Conservation (phyloP, 345 rosid species). For the Mallotus nudiflorus region DNA sequence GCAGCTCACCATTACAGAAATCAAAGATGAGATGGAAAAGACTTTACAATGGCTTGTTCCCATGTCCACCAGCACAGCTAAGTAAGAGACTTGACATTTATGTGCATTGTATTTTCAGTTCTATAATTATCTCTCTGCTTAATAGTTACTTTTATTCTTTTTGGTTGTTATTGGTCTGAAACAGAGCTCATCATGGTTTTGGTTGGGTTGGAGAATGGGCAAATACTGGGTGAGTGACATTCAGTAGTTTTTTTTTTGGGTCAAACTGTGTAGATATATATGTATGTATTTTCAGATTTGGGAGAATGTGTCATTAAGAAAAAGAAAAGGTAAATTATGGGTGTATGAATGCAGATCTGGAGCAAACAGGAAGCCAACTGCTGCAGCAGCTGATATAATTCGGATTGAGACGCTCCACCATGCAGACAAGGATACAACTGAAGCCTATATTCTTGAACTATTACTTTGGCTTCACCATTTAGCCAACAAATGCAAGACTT, state of each 20-base stretch:
- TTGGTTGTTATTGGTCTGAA: background rate
- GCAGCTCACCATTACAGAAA: constrained; percentile 58
- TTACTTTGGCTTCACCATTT: constrained; percentile 80
- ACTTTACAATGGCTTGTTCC: constrained; percentile 85
- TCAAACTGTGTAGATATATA: too few relatives aligned
- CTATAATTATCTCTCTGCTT: background rate
- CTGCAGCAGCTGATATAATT: constrained; percentile 49
- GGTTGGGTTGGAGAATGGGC: constrained; percentile 46
- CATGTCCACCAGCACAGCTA: constrained; percentile 73
- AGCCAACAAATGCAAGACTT: constrained; percentile 48
- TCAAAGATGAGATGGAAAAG: constrained; percentile 85
- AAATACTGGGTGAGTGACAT: constrained; percentile 23
- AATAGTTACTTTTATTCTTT: background rate
- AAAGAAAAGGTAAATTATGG: background rate
- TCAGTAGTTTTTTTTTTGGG: too few relatives aligned
- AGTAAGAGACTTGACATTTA: constrained; percentile 42
- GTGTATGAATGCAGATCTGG: constrained; percentile 53
- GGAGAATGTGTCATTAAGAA: too few relatives aligned
- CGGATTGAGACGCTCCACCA: constrained; percentile 85
- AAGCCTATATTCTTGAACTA: constrained; percentile 75
- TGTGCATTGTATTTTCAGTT: background rate
- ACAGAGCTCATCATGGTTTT: constrained; percentile 37
- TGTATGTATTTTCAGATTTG: too few relatives aligned
- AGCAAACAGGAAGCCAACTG: constrained; percentile 42
- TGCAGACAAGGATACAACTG: constrained; percentile 78